These are phyloP conservation scores for Chara braunii DNA, from an alignment of 139 green algal species.

Conservation along the genomic window DNA sequence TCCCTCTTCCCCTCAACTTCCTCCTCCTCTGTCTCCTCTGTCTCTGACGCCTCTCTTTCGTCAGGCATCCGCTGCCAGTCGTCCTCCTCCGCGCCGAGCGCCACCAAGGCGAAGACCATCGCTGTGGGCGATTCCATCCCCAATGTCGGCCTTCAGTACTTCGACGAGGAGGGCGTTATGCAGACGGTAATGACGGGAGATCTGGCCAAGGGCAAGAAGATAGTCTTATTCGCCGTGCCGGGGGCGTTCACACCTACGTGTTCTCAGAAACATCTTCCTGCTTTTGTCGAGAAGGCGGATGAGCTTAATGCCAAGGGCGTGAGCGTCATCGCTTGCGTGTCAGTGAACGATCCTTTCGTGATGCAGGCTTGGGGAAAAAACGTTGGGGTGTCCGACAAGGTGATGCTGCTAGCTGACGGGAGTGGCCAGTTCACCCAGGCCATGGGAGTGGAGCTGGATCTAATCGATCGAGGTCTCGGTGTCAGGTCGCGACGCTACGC, in stretches of 20 bases:
- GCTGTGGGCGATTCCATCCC: constrained; percentile 35
- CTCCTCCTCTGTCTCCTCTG: too few relatives aligned
- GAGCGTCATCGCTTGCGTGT: constrained; percentile 86
- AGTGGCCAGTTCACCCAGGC: constrained; percentile 55
- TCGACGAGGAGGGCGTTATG: constrained; percentile 84
- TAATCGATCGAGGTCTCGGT: constrained; percentile 75
- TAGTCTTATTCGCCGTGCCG: constrained; percentile 58
- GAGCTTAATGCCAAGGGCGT: constrained; percentile 85
- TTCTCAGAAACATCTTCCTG: constrained; percentile 48
- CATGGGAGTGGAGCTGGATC: constrained; percentile 60
- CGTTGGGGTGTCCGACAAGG: constrained; percentile 17
- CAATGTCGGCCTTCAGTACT: constrained; percentile 57
- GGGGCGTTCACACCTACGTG: constrained; percentile 57
- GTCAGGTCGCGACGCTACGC: constrained; percentile 63
- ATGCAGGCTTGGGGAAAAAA: constrained; percentile 82
- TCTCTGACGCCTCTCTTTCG: too few relatives aligned
- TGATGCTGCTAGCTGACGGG: constrained; percentile 88
- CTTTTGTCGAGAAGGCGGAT: constrained; percentile 71
- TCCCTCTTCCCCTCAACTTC: too few relatives aligned
- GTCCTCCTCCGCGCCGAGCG: too few relatives aligned
- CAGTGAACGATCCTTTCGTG: constrained; percentile 95
- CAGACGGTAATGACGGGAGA: constrained; percentile 63
- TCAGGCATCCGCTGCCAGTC: too few relatives aligned
- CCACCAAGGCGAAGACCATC: too few relatives aligned
- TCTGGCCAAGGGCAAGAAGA: constrained; percentile 86